phyloP scores from a whole-genome alignment of 140 eudicot genomes.

The Anethum foeniculum region DNA sequence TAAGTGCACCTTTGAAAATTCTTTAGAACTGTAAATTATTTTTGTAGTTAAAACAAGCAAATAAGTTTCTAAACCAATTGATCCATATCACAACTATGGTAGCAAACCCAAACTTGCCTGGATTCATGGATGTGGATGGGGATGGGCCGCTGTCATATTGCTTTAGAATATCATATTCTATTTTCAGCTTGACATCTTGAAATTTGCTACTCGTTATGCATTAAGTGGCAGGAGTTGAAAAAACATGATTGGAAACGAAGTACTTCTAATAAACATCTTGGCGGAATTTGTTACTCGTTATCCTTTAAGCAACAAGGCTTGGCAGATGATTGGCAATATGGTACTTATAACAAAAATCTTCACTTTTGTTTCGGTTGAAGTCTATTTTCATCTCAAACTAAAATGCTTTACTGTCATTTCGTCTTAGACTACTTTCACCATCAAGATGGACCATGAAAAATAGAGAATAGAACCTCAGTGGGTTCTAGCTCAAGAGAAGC shows the following conservation, averaged over 20 bases:
- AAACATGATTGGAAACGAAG: too few relatives aligned
- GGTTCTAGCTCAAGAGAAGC: conserved; percentile 82
- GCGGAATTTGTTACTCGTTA: conserved; percentile 21
- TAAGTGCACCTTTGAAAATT: neutral
- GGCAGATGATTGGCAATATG: conserved; percentile 78
- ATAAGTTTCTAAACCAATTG: neutral
- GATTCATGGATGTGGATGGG: conserved; percentile 81
- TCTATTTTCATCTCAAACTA: neutral
- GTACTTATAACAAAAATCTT: conserved; percentile 20
- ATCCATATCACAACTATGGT: conserved; percentile 14
- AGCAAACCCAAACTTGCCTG: conserved; percentile 81
- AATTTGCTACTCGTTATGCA: conserved; percentile 45
- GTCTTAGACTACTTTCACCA: conserved; percentile 78
- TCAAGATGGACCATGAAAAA: conserved; percentile 85
- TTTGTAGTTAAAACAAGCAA: neutral
- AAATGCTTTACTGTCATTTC: neutral
- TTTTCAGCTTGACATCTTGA: conserved; percentile 71
- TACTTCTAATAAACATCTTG: too few relatives aligned
- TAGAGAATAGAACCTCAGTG: conserved; percentile 92
- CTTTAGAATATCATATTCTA: conserved; percentile 73
- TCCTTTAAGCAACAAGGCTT: conserved; percentile 84
- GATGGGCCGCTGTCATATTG: conserved; percentile 96
- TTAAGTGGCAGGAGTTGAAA: too few relatives aligned
- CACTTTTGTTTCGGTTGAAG: neutral
- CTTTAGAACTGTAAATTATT: neutral